phyloP scores from a whole-genome alignment of 1,284 basidiomycete species.

The Volvariella surrecta region DNA sequence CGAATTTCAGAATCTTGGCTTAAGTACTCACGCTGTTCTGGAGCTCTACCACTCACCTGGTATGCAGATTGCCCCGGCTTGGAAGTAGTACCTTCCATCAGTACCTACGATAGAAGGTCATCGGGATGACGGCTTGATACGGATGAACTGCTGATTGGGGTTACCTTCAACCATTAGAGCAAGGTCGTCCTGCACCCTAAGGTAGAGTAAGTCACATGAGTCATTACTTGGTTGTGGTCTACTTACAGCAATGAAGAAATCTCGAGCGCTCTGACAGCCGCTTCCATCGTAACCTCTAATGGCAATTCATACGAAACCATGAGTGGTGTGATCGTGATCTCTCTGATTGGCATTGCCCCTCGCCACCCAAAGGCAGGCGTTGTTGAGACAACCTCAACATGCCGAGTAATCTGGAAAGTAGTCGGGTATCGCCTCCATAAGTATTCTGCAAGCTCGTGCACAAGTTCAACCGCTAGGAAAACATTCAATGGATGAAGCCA shows the following conservation, averaged over 20 bases:
- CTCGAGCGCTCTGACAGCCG: slow-evolving; percentile 50
- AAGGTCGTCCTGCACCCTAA: slow-evolving; percentile 59
- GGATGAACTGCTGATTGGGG: slow-evolving; percentile 4
- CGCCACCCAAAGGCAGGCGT: slow-evolving; percentile 40
- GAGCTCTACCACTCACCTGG: slow-evolving; percentile 34
- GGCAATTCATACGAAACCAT: slow-evolving; percentile 44
- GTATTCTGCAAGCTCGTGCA: slow-evolving; percentile 61
- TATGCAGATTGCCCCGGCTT: slow-evolving; percentile 62
- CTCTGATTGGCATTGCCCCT: slow-evolving; percentile 38
- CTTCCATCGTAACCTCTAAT: slow-evolving; percentile 20
- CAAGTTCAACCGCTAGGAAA: slow-evolving; percentile 46
- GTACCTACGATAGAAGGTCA: slow-evolving; percentile 27
- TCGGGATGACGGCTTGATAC: not conserved
- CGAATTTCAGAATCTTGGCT: not conserved
- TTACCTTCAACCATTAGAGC: slow-evolving; percentile 71
- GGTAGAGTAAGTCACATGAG: not conserved
- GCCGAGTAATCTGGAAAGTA: slow-evolving; percentile 43
- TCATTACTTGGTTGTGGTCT: not conserved
- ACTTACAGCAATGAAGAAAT: slow-evolving; percentile 50
- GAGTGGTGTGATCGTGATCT: slow-evolving; percentile 45
- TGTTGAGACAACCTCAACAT: slow-evolving; percentile 14
- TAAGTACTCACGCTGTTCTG: not conserved
- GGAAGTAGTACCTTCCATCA: slow-evolving; percentile 65
- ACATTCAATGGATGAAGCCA: not conserved
- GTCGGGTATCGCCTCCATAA: slow-evolving; percentile 53